phyloP scores from a whole-genome alignment of 208 protist species.

The Trypanosoma cruzi region DNA sequence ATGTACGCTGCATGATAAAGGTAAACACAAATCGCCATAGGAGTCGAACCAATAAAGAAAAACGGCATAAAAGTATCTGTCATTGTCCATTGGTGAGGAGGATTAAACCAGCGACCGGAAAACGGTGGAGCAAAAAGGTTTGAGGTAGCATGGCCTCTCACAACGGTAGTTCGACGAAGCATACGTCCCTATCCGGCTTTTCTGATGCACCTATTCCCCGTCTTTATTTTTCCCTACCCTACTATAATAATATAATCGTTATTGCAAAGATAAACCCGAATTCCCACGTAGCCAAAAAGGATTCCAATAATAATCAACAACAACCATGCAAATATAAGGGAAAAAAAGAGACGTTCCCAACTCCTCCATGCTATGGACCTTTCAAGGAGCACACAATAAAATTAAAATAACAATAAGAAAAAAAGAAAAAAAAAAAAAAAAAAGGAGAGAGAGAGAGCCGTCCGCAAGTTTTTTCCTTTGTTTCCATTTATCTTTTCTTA shows the following conservation, averaged over 20 bases:
- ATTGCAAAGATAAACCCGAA: constrained; percentile 5
- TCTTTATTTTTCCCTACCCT: background rate
- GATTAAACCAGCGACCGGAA: constrained; percentile 92
- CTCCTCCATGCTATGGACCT: background rate
- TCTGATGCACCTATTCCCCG: background rate
- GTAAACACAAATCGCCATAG: constrained; percentile 79
- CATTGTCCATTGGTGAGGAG: constrained; percentile 92
- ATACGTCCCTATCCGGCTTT: constrained; percentile 31
- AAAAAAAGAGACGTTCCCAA: background rate
- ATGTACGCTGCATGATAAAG: constrained; percentile 91
- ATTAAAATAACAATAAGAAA: no score
- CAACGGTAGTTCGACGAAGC: constrained; percentile 66
- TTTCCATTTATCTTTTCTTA: background rate
- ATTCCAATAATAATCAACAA: background rate
- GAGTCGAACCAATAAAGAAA: constrained; percentile 84
- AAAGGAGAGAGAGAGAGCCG: constrained; percentile 13
- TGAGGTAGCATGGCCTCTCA: constrained; percentile 83
- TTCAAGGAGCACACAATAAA: constrained; percentile 1
- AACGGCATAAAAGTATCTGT: constrained; percentile 83
- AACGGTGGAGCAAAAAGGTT: constrained; percentile 89
- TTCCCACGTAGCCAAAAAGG: background rate
- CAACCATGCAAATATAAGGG: background rate
- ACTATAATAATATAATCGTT: background rate
- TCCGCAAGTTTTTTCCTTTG: background rate
- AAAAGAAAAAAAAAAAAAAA: constrained; percentile 24